phyloP scores from a whole-genome alignment of 805 yeast genomes.

The Suhomyces sp. region DNA sequence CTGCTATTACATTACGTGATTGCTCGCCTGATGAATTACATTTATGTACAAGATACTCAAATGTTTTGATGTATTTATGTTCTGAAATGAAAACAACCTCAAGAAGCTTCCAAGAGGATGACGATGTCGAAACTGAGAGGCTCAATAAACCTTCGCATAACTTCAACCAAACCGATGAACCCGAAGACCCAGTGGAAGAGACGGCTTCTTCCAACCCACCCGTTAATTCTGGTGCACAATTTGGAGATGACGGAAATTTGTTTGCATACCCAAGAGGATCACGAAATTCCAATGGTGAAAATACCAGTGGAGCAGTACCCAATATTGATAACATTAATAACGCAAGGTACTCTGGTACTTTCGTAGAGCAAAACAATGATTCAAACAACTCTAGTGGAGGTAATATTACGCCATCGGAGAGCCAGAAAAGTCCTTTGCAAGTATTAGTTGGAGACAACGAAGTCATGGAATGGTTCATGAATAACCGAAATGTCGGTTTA shows the following conservation, averaged over 20 bases:
- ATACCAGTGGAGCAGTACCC: background rate
- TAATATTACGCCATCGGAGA: constrained; percentile 1
- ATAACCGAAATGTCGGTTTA: constrained; percentile 38
- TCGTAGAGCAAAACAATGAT: too few species aligned
- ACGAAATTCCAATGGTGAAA: background rate
- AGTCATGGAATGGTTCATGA: constrained; percentile 45
- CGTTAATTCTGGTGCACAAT: background rate
- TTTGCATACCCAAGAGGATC: too few species aligned
- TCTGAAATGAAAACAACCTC: constrained; percentile 64
- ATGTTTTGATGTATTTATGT: constrained; percentile 71
- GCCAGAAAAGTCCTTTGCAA: constrained; percentile 11
- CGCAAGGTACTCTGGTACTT: background rate
- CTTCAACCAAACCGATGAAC: too few species aligned
- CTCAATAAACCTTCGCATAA: background rate
- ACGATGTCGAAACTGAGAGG: constrained; percentile 10
- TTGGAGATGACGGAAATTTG: background rate
- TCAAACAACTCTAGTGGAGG: background rate
- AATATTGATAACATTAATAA: background rate
- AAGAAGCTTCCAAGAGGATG: constrained; percentile 17
- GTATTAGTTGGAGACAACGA: constrained; percentile 37
- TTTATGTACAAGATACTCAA: constrained; percentile 75
- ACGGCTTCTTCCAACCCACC: background rate
- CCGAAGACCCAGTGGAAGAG: background rate
- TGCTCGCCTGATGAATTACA: constrained; percentile 90
- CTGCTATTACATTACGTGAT: constrained; percentile 73